phyloP scores from a whole-genome alignment of 257 asterid species.

The Primulina huaijiensis region DNA sequence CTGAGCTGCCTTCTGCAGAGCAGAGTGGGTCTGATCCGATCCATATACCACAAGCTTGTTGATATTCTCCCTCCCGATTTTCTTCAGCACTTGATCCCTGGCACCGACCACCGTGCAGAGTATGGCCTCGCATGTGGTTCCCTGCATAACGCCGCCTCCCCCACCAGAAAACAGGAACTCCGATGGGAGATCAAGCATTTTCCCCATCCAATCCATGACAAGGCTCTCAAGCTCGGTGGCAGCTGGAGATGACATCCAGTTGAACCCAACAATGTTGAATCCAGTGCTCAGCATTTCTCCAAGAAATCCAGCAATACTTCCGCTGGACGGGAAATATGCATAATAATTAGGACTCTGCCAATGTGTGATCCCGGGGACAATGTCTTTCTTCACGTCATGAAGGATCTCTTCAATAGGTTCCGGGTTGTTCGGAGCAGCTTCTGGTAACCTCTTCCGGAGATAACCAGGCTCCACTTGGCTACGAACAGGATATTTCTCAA shows the following conservation, averaged over 20 bases:
- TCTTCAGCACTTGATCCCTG: conserved; percentile 47
- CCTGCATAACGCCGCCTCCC: conserved; percentile 82
- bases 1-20: conserved; percentile 58
- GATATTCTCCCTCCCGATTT: conserved; percentile 44
- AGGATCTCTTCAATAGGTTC: conserved; percentile 61
- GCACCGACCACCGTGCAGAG: conserved; percentile 63
- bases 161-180: conserved; percentile 66
- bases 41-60: conserved; percentile 59
- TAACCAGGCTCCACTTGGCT: conserved; percentile 79
- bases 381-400: conserved; percentile 48
- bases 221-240: conserved; percentile 82
- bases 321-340: conserved; percentile 70
- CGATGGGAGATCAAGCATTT: conserved; percentile 56
- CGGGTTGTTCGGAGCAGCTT: conserved; percentile 52
- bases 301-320: conserved; percentile 66
- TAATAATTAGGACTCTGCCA: conserved; percentile 81
- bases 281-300: conserved; percentile 76
- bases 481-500: conserved; percentile 65
- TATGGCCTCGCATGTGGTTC: conserved; percentile 69
- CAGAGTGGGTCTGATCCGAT: conserved; percentile 79
- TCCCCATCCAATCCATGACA: conserved; percentile 83
- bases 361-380: conserved; percentile 72
- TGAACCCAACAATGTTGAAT: conserved; percentile 69
- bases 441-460: conserved; percentile 51
- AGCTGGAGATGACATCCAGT: conserved; percentile 85